Conservation (phyloP, 2,329 filamentous ascomycete genomes). For the Gaeumannomyces sp. region DNA sequence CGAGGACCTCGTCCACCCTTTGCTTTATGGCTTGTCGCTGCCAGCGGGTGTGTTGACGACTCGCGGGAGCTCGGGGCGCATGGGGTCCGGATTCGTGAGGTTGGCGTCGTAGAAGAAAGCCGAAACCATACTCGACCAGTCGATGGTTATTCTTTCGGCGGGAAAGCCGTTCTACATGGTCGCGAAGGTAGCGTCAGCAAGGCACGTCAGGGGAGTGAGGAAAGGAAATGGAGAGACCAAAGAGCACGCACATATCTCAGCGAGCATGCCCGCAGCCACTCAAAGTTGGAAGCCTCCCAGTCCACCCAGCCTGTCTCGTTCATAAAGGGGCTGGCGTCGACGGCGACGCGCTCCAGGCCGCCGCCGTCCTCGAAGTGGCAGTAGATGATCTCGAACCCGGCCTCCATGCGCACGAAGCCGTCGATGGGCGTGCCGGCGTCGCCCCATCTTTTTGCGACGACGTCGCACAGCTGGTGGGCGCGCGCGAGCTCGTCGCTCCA, state of each 20-base stretch:
- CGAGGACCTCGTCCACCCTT: constrained; percentile 20
- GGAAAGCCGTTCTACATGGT: constrained; percentile 38
- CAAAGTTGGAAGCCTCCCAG: constrained; percentile 10
- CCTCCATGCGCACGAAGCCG: constrained; percentile 61
- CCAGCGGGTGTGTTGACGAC: constrained; percentile 15
- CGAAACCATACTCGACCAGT: constrained; percentile 46
- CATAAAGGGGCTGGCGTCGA: constrained; percentile 14
- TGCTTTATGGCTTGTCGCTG: constrained; percentile 25
- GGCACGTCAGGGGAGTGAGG: not conserved
- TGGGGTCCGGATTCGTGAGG: constrained; percentile 34
- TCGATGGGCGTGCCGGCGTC: constrained; percentile 38
- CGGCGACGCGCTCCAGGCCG: constrained; percentile 32
- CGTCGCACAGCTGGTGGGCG: constrained; percentile 48
- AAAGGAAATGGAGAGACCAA: too few relatives aligned
- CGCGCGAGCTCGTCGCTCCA: constrained; percentile 38
- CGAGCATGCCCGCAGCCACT: constrained; percentile 34
- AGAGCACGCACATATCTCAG: constrained; percentile 22
- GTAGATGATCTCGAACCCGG: constrained; percentile 64
- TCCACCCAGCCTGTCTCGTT: constrained; percentile 18
- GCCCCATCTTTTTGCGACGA: constrained; percentile 43
- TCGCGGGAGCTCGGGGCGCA: constrained; percentile 21
- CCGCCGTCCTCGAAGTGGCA: constrained; percentile 48
- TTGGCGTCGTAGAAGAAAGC: constrained; percentile 46
- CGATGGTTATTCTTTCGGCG: constrained; percentile 33
- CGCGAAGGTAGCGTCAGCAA: not conserved